Conservation (phyloP, 495 filamentous ascomycete genomes). For the Choiromyces venosus region DNA sequence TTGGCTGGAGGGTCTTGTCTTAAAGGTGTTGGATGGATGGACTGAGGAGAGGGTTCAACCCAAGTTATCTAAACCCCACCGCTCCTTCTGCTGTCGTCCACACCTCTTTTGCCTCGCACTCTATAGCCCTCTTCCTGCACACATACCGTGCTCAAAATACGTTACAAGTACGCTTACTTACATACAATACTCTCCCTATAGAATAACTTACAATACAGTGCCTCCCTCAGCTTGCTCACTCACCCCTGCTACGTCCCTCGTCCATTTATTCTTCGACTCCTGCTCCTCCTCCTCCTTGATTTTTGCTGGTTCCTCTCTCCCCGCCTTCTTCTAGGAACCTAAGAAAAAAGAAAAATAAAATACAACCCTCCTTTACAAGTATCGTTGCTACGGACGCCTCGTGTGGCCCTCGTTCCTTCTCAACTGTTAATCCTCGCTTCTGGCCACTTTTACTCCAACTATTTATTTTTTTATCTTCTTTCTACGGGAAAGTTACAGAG, state of each 20-base stretch:
- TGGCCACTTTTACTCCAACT: background rate
- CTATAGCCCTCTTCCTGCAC: background rate
- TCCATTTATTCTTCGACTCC: constrained; percentile 1
- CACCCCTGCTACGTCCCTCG: background rate
- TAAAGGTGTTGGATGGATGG: background rate
- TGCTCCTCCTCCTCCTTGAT: background rate
- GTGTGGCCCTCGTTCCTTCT: background rate
- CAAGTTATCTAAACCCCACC: background rate
- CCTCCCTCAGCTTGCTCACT: background rate
- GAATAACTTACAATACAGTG: background rate
- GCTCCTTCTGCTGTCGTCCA: background rate
- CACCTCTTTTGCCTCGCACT: background rate
- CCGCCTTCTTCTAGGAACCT: background rate
- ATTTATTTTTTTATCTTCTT: background rate
- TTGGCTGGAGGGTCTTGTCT: background rate
- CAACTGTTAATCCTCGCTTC: background rate
- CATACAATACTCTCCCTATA: background rate
- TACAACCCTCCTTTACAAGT: background rate
- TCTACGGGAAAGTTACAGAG: background rate
- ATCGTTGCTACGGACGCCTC: background rate
- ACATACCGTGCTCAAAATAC: background rate
- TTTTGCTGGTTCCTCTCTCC: background rate
- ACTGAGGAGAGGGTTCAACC: background rate
- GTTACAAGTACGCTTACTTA: background rate
- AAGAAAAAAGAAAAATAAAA: background rate